Percentiles rank a stretch among this genome's conserved stretches.
These are phyloP conservation scores for Fusarium circinatum DNA, from an alignment of 2,329 filamentous ascomycete genomes.

Conservation along the genomic window DNA sequence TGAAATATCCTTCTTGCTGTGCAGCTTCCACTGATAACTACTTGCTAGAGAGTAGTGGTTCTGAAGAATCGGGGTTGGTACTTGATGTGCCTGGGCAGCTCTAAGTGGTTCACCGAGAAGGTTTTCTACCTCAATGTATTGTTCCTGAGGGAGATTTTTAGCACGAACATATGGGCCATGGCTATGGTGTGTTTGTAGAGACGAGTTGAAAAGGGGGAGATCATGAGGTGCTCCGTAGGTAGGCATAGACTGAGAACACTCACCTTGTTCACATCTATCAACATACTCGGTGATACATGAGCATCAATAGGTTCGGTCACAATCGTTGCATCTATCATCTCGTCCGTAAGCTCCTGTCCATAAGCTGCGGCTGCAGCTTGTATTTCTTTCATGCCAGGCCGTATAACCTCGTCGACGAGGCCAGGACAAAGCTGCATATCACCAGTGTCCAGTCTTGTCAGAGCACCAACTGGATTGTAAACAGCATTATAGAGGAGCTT, in stretches of 20 bases:
- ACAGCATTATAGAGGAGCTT: conserved; percentile 42
- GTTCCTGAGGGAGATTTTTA: conserved; percentile 32
- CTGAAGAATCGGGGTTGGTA: conserved; percentile 28
- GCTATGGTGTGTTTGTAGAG: background rate
- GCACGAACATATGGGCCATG: background rate
- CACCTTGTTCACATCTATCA: conserved; percentile 38
- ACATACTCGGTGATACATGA: conserved; percentile 40
- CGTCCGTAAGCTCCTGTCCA: conserved; percentile 36
- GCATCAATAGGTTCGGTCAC: conserved; percentile 37
- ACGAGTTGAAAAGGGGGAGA: background rate
- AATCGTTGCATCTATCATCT: conserved; percentile 37
- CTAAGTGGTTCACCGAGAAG: conserved; percentile 40
- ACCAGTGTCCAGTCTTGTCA: conserved; percentile 36
- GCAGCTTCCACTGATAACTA: conserved; percentile 40
- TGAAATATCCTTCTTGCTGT: conserved; percentile 5
- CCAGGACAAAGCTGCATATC: conserved; percentile 41
- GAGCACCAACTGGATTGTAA: conserved; percentile 38
- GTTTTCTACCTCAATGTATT: conserved; percentile 42
- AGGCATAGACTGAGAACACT: background rate
- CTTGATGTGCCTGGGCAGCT: conserved; percentile 29
- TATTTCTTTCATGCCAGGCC: conserved; percentile 41
- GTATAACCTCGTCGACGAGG: conserved; percentile 35
- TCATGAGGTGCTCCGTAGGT: background rate
- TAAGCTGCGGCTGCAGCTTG: conserved; percentile 35
- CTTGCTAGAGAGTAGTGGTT: conserved; percentile 35